Evolutionary conservation across 2,329 filamentous ascomycete species (phyloP).

Genomic region (Lasiodiplodia citricola): DNA sequence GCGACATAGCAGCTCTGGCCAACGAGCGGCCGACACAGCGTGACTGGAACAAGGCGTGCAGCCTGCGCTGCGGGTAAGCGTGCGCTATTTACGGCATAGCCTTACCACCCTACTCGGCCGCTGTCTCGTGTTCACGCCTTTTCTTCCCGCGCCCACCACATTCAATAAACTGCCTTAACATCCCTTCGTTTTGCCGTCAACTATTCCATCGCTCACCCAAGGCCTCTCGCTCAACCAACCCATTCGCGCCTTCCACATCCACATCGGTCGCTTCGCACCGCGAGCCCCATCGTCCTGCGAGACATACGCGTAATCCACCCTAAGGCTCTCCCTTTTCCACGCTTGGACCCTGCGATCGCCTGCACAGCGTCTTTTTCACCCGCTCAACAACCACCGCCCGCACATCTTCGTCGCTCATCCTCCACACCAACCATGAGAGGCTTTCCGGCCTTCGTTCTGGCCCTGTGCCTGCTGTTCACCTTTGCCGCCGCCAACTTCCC

Average conservation of each 20-base stretch:
- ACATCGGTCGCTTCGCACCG: neutral
- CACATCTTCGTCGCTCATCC: neutral
- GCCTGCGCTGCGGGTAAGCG: neutral
- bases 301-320: slow-evolving; percentile 7
- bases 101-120: neutral
- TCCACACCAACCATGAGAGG: slow-evolving; percentile 18
- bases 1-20: neutral
- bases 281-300: neutral
- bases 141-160: slow-evolving; percentile 1
- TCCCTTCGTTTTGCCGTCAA: slow-evolving; percentile 19
- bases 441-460: slow-evolving; percentile 15
- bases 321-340: neutral
- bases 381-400: neutral
- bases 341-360: slow-evolving; percentile 15
- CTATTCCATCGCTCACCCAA: slow-evolving; percentile 24
- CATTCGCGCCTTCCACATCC: slow-evolving; percentile 7
- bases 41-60: neutral
- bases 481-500: slow-evolving; percentile 24
- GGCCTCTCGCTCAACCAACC: slow-evolving; percentile 17
- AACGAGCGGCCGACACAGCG: neutral
- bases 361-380: neutral
- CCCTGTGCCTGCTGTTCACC: slow-evolving; percentile 21
- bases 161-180: neutral
- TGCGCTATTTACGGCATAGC: slow-evolving; percentile 15
- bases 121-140: slow-evolving; percentile 19